Percentiles rank a stretch among this genome's conserved stretches.
Evolutionary conservation across 108 stramenopile genomes (phyloP).

Genomic region (Asterionellopsis glacialis): DNA sequence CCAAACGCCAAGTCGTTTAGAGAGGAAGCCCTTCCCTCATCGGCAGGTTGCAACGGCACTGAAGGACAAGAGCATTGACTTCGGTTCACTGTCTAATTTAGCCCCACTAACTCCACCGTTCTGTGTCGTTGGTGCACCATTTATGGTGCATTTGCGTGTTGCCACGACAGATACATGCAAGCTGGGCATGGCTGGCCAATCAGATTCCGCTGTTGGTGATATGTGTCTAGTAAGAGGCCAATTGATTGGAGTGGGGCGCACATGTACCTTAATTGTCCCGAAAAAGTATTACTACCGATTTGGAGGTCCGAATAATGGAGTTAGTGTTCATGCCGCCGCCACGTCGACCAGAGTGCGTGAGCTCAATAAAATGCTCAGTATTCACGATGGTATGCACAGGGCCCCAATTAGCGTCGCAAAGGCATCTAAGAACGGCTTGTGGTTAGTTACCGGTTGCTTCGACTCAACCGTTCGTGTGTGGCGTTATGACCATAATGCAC

Average conservation of each 20-base stretch:
- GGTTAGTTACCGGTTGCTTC: constrained; percentile 84
- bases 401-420: constrained; percentile 75
- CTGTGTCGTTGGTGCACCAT: constrained; percentile 90
- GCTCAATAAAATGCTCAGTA: constrained; percentile 78
- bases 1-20: constrained; percentile 92
- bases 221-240: constrained; percentile 77
- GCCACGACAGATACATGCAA: constrained; percentile 55
- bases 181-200: constrained; percentile 63
- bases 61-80: constrained; percentile 73
- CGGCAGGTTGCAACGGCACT: constrained; percentile 37
- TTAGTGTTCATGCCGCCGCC: constrained; percentile 76
- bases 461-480: constrained; percentile 93
- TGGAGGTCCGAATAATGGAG: constrained; percentile 76
- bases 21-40: constrained; percentile 71
- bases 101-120: constrained; percentile 89
- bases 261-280: constrained; percentile 67
- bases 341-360: constrained; percentile 63
- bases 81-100: constrained; percentile 74
- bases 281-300: constrained; percentile 75
- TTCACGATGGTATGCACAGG: constrained; percentile 91
- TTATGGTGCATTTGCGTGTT: constrained; percentile 59
- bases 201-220: constrained; percentile 80
- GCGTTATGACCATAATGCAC: constrained; percentile 59
- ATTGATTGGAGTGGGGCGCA: constrained; percentile 71
- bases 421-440: constrained; percentile 65